Conservation (phyloP, 108 stramenopile genomes). For the Chaetoceros tenuissimus region DNA sequence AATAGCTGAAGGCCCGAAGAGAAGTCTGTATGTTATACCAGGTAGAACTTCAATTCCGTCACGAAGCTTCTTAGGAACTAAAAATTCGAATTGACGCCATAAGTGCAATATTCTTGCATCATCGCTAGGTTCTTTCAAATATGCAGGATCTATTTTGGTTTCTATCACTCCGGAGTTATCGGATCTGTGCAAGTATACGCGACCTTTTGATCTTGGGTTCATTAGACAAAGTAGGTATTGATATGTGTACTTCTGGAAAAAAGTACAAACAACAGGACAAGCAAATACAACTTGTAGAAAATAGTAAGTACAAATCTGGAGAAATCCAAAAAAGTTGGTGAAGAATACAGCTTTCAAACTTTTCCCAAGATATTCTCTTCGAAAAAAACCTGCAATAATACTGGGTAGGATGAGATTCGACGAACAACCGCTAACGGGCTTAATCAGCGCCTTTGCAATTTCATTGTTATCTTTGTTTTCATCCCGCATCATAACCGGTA, state of each 20-base stretch:
- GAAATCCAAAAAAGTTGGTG: not conserved
- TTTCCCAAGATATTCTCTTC: conserved; percentile 13
- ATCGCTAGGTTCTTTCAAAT: conserved; percentile 39
- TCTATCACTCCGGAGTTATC: conserved; percentile 30
- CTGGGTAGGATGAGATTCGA: not conserved
- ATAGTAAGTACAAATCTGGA: conserved; percentile 6
- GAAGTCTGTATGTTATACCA: not conserved
- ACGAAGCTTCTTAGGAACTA: not conserved
- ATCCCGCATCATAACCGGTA: conserved; percentile 7
- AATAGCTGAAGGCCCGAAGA: conserved; percentile 19
- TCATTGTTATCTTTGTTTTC: not conserved
- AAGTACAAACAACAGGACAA: conserved; percentile 17
- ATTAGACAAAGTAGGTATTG: conserved; percentile 20
- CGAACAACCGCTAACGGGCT: not conserved
- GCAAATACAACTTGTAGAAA: conserved; percentile 5
- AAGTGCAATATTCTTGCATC: conserved; percentile 5
- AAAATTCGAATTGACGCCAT: not conserved
- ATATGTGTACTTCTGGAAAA: conserved; percentile 10
- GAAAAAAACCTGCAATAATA: not conserved
- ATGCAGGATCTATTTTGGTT: conserved; percentile 41
- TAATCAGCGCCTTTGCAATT: not conserved
- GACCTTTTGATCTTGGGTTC: conserved; percentile 23
- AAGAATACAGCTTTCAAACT: conserved; percentile 3
- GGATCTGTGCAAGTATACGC: conserved; percentile 12
- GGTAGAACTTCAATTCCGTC: not conserved